A percentile compares a stretch with the other conserved stretches of the same genome.
Conservation (phyloP, 345 rosid genomes). For the Melaleuca quinquenervia region DNA sequence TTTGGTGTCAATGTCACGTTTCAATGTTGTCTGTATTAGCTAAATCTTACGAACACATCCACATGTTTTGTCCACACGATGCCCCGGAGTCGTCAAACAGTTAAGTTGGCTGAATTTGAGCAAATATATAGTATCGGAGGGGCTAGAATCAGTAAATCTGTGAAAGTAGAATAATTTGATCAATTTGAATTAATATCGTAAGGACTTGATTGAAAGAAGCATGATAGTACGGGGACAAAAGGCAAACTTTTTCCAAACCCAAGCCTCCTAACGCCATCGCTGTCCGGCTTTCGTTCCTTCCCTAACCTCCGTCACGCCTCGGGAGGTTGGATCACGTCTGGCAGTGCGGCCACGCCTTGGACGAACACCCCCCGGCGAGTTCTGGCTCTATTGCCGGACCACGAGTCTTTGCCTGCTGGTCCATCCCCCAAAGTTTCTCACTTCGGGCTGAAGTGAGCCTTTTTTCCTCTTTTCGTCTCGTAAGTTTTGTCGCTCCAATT, state of each 20-base stretch:
- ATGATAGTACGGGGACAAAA: background rate
- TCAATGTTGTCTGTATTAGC: accelerated
- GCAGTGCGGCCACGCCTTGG: background rate
- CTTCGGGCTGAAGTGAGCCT: background rate
- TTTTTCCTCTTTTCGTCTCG: background rate
- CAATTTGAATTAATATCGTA: background rate
- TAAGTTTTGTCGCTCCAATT: background rate
- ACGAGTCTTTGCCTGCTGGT: background rate
- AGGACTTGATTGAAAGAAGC: background rate
- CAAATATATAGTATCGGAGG: background rate
- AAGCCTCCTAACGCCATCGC: background rate
- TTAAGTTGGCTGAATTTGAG: background rate
- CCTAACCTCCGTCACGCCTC: background rate
- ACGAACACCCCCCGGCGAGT: background rate
- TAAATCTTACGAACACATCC: background rate
- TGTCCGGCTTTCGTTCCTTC: background rate
- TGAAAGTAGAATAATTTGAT: background rate
- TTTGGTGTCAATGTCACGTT: background rate
- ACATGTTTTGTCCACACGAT: background rate
- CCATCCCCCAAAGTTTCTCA: background rate
- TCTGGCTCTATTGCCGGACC: background rate
- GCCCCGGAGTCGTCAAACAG: background rate
- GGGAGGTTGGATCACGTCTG: background rate
- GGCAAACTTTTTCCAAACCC: background rate
- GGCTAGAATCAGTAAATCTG: background rate